These are phyloP conservation scores for Claviceps monticola DNA, from an alignment of 2,329 filamentous ascomycete species.

Conservation along the genomic window DNA sequence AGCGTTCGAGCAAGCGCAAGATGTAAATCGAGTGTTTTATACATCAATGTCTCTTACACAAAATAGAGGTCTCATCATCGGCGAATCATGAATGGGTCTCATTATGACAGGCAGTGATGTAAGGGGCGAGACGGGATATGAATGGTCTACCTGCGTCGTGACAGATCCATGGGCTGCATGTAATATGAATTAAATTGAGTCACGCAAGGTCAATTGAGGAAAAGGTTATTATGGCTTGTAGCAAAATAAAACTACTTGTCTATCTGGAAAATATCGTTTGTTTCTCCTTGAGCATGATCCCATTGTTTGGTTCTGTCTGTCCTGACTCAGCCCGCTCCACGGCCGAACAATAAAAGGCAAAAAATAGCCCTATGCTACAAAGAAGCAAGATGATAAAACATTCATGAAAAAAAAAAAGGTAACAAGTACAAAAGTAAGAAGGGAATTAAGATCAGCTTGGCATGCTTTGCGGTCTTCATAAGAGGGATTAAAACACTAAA, in stretches of 20 bases:
- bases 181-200: conserved; percentile 17
- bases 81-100: too few relatives aligned
- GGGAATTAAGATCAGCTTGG: not conserved
- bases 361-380: not conserved
- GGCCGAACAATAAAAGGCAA: not conserved
- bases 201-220: conserved; percentile 12
- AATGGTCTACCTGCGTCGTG: not conserved
- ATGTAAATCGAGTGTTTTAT: conserved; percentile 22
- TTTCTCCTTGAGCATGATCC: too few relatives aligned
- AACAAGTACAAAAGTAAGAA: not conserved
- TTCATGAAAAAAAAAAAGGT: not conserved
- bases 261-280: not conserved
- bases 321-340: too few relatives aligned
- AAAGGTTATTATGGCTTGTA: conserved; percentile 5
- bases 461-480: not conserved
- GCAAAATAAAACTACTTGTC: too few relatives aligned
- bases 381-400: not conserved
- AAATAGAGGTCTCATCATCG: not conserved
- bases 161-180: not conserved
- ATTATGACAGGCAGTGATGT: too few relatives aligned
- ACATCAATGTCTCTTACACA: not conserved
- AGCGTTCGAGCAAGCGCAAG: conserved; percentile 39
- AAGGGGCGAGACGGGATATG: too few relatives aligned
- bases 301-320: too few relatives aligned
- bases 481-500: not conserved